Evolutionary conservation across 1,139 yeast species (phyloP), one percentile per base, ranked within the genome.

Genomic region (Suhomyces kunorum): DNA sequence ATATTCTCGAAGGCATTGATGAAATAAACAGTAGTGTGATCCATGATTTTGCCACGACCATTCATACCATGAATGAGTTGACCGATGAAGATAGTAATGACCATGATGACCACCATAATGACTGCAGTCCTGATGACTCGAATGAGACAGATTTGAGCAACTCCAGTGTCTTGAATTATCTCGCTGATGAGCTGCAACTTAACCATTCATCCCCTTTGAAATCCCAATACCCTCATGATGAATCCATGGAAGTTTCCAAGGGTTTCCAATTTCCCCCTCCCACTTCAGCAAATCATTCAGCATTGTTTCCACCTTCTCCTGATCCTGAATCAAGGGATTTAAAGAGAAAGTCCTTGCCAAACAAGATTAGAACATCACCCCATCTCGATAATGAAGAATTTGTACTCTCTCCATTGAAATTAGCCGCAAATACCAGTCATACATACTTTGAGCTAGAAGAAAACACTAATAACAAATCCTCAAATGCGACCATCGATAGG

Each of bases 331-430:
- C 59, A 2, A 61, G 56, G 34, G 50, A 51, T 8, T 43, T 43
- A 34, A 61, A 66, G 39, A 48, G 72, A 27, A 70, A 59, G 47
- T 68, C 75, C 8, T 55, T 71, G 36, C 76, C 76, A 3, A 53
- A 58, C 4, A 56, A 58, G 33, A 47, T 64, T 34, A 60, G 58
- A 36, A 40, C 55, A 13, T 47, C 56, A 5, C 55, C 59, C 8
- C 46, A 41, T 23, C 43, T 57, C 18, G 64, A 61, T 7, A 50
- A 47, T 13, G 60, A 58, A 13, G 71, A 67, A n/a, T 72, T 72
- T 53, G 65, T 71, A 22, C 59, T 71, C 36, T 70, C 75, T 13
- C 78, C 78, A 8, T 62, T 72, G 40, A 72, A 72, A 44, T 55
- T 72, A 37, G 63, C 62, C 2, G 48, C 49, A 19, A 47, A 49